Percentiles rank a stretch among this genome's conserved stretches.
These are phyloP conservation scores for Amphirosellinia nigrospora DNA, from an alignment of 495 filamentous ascomycete genomes.

Conservation along the genomic window DNA sequence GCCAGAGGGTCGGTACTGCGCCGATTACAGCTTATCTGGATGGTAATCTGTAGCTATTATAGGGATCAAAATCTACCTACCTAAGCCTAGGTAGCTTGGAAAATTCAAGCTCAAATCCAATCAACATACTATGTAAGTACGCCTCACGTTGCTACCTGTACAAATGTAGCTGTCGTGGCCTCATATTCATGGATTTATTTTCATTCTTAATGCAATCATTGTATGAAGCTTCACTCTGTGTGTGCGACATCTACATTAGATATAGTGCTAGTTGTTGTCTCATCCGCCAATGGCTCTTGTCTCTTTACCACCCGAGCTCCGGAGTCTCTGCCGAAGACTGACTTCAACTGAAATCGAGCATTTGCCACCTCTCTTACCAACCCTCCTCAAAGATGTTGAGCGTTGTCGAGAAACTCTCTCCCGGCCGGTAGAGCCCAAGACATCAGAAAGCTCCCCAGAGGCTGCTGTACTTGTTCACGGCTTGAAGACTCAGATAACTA, in stretches of 20 bases:
- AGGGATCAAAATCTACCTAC: not conserved
- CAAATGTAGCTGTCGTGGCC: not conserved
- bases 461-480: conserved; percentile 72
- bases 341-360: conserved; percentile 66
- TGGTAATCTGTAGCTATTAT: not conserved
- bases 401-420: conserved; percentile 67
- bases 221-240: not conserved
- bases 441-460: conserved; percentile 64
- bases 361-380: conserved; percentile 67
- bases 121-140: not conserved
- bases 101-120: conserved; percentile 12
- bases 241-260: not conserved
- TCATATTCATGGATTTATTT: not conserved
- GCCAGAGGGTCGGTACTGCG: too few species aligned
- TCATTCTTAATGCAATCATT: not conserved
- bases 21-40: not conserved
- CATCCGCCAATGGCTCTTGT: conserved; percentile 32
- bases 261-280: not conserved
- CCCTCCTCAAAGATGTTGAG: conserved; percentile 64
- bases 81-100: conserved; percentile 9
- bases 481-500: conserved; percentile 76
- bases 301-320: conserved; percentile 56
- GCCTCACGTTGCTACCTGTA: conserved; percentile 1
- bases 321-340: conserved; percentile 70
- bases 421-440: conserved; percentile 51